Evolutionary conservation across 2,329 filamentous ascomycete genomes (phyloP).

Genomic region (Arthrobotrys sinensis): DNA sequence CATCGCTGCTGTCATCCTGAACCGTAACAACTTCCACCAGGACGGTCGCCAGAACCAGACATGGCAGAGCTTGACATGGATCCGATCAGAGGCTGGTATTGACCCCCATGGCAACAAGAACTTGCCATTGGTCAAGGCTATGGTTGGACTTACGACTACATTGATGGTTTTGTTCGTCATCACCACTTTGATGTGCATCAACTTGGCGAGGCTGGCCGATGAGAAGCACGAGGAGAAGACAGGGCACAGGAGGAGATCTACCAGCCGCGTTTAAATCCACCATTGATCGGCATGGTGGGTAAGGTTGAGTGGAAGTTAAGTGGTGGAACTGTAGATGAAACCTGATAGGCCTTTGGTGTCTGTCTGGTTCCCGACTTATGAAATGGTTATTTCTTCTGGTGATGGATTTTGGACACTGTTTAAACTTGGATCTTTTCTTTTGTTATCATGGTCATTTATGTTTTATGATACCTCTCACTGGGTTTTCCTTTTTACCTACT

Average conservation of each 20-base stretch:
- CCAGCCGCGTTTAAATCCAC: slow-evolving; percentile 32
- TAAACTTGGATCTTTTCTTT: not conserved
- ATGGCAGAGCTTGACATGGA: slow-evolving; percentile 45
- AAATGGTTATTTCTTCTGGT: not conserved
- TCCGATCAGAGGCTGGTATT: slow-evolving; percentile 21
- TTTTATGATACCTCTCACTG: slow-evolving; percentile 46
- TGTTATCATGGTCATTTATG: slow-evolving; percentile 15
- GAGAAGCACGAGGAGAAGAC: slow-evolving; percentile 60
- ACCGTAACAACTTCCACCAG: slow-evolving; percentile 56
- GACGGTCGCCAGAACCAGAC: slow-evolving; percentile 37
- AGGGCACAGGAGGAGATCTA: slow-evolving; percentile 40
- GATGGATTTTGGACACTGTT: slow-evolving; percentile 3
- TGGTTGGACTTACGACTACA: slow-evolving; percentile 47
- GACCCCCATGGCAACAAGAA: slow-evolving; percentile 44
- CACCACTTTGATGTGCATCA: slow-evolving; percentile 57
- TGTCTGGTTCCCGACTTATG: not conserved
- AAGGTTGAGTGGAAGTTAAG: not conserved
- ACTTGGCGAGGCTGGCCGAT: slow-evolving; percentile 51
- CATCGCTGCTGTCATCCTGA: slow-evolving; percentile 54
- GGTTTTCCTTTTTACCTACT: slow-evolving; percentile 19
- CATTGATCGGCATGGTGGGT: not conserved
- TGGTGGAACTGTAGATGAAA: slow-evolving; percentile 3
- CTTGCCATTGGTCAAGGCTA: slow-evolving; percentile 40
- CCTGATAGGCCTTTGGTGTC: not conserved
- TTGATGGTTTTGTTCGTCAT: slow-evolving; percentile 57